Percentiles rank a stretch among this genome's conserved stretches.
phyloP scores from a whole-genome alignment of 1,284 basidiomycete genomes.

The Phlebopus sp. region DNA sequence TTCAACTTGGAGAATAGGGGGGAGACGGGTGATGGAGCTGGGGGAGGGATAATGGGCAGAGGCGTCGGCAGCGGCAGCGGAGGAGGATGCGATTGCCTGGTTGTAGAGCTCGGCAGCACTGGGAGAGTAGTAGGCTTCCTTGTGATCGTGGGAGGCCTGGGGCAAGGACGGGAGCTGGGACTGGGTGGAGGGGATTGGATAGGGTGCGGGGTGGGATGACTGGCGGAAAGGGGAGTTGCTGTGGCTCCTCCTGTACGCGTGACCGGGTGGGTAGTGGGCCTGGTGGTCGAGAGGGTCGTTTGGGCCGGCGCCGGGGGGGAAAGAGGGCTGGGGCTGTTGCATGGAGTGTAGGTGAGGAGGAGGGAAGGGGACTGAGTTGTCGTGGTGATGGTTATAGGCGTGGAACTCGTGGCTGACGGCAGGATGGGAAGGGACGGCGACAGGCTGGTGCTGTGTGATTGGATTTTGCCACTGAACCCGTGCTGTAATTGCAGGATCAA shows the following conservation, averaged over 20 bases:
- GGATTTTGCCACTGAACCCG: slow-evolving; percentile 34
- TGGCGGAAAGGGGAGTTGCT: slow-evolving; percentile 36
- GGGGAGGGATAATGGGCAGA: slow-evolving; percentile 54
- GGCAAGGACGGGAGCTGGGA: slow-evolving; percentile 24
- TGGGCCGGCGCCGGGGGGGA: slow-evolving; percentile 33
- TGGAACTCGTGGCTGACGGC: slow-evolving; percentile 32
- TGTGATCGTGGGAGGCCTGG: slow-evolving; percentile 20
- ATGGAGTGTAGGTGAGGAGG: slow-evolving; percentile 21
- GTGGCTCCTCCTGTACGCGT: slow-evolving; percentile 34
- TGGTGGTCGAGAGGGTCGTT: slow-evolving; percentile 33
- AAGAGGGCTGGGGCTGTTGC: slow-evolving; percentile 25
- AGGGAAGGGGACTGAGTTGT: slow-evolving; percentile 23
- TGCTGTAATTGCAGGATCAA: slow-evolving; percentile 32
- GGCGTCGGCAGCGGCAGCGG: slow-evolving; percentile 20
- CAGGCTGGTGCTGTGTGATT: slow-evolving; percentile 33
- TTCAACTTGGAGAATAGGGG: slow-evolving; percentile 82
- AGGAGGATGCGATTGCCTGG: slow-evolving; percentile 37
- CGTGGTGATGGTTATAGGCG: slow-evolving; percentile 28
- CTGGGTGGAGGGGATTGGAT: slow-evolving; percentile 38
- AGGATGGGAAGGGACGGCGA: slow-evolving; percentile 30
- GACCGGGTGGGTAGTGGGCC: slow-evolving; percentile 31
- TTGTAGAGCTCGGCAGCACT: slow-evolving; percentile 47
- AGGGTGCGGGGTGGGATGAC: slow-evolving; percentile 35
- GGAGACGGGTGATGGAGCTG: slow-evolving; percentile 61
- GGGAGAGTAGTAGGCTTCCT: slow-evolving; percentile 40